Base-by-base conservation (phyloP, 2,329 filamentous ascomycete genomes). In the Tolypocladium ophioglossoides region DNA sequence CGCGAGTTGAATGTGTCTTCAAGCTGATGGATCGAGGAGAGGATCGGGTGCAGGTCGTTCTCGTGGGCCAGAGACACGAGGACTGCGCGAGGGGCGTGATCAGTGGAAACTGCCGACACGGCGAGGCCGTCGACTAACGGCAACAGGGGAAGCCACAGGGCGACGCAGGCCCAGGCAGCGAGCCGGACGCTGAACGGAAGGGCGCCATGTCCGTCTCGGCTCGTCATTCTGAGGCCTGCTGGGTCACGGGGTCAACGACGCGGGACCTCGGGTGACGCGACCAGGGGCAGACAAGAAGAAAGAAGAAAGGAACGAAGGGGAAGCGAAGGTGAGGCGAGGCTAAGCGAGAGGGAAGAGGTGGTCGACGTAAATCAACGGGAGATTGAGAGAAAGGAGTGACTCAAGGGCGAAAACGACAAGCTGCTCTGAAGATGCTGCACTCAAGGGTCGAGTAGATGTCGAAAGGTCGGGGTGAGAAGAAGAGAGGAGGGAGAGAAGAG, bases 1-100 rank as follows among this genome's bases (percentile, higher is more conserved):
- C 89, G 89, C 64, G 75, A 73, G 65, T 95, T 95, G 85, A 89
- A 95, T 1, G 63, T 63, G 5, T 65, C 59, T 54, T 73, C 70
- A 3, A 72, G 58, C 63, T 95, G 86, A 34, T 71, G 70, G 75
- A 95, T 66, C 20, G 68, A 67, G 24, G 60, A 64, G 46, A 70
- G 58, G 30, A 70, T 58, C 37, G 60, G 61, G 14, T 61, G 52
- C 24, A 70, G 60, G 49, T 71, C 69, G 32, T 61, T 34, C 48
- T 70, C 66, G 47, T 66, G 52, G 22, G 63, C 62, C 11, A 70
- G 56, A 12, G 67, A 61, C 10, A 70, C 64, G 49, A 71, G 57
- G 24, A 66, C 67, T 55, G 68, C 69, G 50, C 63, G 62, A 38
- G 63, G 61, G 38, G 61, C 52, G 12, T 51, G 56, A 62, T 65